A percentile compares a stretch with the other conserved stretches of the same genome.
These are phyloP conservation scores for Rhododendron henanense DNA, from an alignment of 148 eudicot species.

Conservation along the genomic window DNA sequence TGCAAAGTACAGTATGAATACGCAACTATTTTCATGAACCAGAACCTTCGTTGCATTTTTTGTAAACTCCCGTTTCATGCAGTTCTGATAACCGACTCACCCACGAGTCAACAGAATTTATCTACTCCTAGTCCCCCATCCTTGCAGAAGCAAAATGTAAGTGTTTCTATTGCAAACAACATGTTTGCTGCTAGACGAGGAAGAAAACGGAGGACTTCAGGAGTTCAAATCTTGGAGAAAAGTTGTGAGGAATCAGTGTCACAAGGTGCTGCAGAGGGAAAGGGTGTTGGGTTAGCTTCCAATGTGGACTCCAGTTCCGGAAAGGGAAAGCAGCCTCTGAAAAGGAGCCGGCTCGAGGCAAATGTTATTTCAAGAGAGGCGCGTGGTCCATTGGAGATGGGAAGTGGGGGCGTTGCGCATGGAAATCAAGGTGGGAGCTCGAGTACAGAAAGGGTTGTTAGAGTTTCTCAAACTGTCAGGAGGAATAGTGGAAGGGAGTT, in stretches of 20 bases:
- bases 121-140: background rate
- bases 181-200: background rate
- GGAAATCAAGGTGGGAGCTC: background rate
- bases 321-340: background rate
- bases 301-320: background rate
- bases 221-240: slow-evolving; percentile 38
- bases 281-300: background rate
- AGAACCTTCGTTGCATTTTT: slow-evolving; percentile 47
- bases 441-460: background rate
- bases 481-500: slow-evolving; percentile 22
- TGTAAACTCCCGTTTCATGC: slow-evolving; percentile 57
- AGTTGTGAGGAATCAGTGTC: slow-evolving; percentile 27
- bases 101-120: slow-evolving; percentile 9
- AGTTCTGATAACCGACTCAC: slow-evolving; percentile 33
- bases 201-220: background rate
- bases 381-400: slow-evolving; percentile 6
- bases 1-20: too few relatives aligned
- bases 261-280: background rate
- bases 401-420: background rate
- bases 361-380: slow-evolving; percentile 9
- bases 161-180: background rate
- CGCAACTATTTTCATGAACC: slow-evolving; percentile 31
- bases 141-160: background rate
- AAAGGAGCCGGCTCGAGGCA: background rate
- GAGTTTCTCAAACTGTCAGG: slow-evolving; percentile 3